Base-by-base conservation (phyloP, 1,284 basidiomycete species). In the Megacollybia platyphylla region DNA sequence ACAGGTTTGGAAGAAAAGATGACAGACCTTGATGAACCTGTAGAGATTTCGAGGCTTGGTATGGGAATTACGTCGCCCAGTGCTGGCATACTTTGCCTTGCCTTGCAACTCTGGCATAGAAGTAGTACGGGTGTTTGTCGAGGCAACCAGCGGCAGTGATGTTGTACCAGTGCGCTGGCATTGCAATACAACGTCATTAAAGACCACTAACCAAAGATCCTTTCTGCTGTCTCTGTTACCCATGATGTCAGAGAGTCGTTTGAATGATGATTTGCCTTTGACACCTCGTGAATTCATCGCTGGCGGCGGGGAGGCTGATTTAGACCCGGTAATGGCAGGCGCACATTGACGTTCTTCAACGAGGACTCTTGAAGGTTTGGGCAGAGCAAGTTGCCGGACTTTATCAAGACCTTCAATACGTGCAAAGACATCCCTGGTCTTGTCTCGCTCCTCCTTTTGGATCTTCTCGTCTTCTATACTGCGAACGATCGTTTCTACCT, bases 381-480 rank as follows among this genome's bases (percentile, higher is more conserved):
- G 94, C 13, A 87, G 68, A 43, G 91, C 88, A 40, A 98, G 67
- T 55, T 78, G 78, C 58, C 81, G 79, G 55, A 89, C 87, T 58
- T 86, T 88, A 56, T 93, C 90, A 42, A 98, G 67, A 0, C 93
- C 93, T 46, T 97, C 94, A 38, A 98, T 97, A 9, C 94, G 79
- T 1, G 92, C 94, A 55, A 96, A 88, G 0, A 87, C 85, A 60
- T 98, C 94, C 10, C 92, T 71, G 3, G 91, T 92, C 67, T 83
- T 86, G 61, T 97, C 91, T 28, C 94, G 75, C 58, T 96, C 92
- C 59, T 97, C 94, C 60, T 87, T 88, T 57, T 87, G 84, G 41
- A 91, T 87, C 71, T 97, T 97, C 63, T 97, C 91, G 56, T 97
- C 92, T 61, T 98, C 94, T 46, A 98, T 97, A 44, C 84, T 88